These are phyloP conservation scores for Groenewaldozyma sp. DNA, from an alignment of 1,139 yeast species.

Conservation along the genomic window DNA sequence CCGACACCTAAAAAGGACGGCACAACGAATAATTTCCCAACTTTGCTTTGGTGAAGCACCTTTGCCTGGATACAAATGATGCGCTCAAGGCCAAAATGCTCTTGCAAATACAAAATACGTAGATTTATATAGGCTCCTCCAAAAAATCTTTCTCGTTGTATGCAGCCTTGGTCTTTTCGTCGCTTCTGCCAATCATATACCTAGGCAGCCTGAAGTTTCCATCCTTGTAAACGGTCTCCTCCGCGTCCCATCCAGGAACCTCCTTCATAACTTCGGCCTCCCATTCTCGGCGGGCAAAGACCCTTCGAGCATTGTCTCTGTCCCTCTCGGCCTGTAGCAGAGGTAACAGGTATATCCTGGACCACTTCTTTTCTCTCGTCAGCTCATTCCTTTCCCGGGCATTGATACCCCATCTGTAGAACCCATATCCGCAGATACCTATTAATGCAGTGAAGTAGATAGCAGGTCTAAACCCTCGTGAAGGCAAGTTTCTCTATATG, in stretches of 20 bases:
- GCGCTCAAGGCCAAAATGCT: no score
- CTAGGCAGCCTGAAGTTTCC: conserved; percentile 33
- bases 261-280: conserved; percentile 48
- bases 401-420: conserved; percentile 56
- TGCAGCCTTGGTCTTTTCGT: neutral
- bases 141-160: neutral
- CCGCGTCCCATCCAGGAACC: conserved; percentile 50
- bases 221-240: conserved; percentile 38
- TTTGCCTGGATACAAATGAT: no score
- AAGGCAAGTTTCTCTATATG: conserved; percentile 64
- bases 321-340: conserved; percentile 76
- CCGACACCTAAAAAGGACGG: no score
- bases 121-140: conserved; percentile 1
- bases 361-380: conserved; percentile 68
- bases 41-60: no score
- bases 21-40: no score
- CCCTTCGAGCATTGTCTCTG: conserved; percentile 68
- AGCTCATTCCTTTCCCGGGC: conserved; percentile 69
- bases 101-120: no score
- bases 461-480: conserved; percentile 76
- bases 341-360: conserved; percentile 66
- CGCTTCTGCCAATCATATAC: conserved; percentile 13
- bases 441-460: conserved; percentile 58
- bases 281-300: conserved; percentile 55
- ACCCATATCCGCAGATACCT: conserved; percentile 63